These are phyloP conservation scores for Scheffersomyces spartinae DNA, from an alignment of 805 yeast genomes.

Conservation along the genomic window DNA sequence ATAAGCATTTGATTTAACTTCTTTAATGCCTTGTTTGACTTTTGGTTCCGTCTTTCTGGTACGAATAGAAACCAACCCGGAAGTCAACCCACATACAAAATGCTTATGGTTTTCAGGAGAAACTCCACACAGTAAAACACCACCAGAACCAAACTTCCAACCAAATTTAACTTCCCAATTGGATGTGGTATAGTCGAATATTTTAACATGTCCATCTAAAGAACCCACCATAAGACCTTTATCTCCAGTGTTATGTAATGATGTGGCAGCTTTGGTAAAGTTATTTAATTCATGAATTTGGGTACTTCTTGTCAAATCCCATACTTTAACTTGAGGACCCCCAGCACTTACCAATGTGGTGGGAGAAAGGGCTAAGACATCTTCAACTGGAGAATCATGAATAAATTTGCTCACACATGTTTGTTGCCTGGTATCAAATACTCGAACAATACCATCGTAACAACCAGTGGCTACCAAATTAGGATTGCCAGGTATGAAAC, in stretches of 20 bases:
- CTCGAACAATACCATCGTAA: conserved; percentile 77
- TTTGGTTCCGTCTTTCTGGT: conserved; percentile 67
- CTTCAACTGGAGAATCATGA: conserved; percentile 67
- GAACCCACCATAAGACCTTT: conserved; percentile 88
- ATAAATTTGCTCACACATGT: no score
- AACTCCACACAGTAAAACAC: conserved; percentile 80
- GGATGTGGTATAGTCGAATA: conserved; percentile 63
- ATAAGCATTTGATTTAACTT: conserved; percentile 47
- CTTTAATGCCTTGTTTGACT: conserved; percentile 37
- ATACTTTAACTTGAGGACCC: conserved; percentile 72
- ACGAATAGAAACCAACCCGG: conserved; percentile 81
- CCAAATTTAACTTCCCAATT: conserved; percentile 89
- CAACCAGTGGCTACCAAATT: conserved; percentile 86
- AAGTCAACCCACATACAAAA: conserved; percentile 82
- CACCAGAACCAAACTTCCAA: conserved; percentile 88
- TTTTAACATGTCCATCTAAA: conserved; percentile 93
- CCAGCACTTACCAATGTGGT: conserved; percentile 74
- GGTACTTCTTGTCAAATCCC: conserved; percentile 80
- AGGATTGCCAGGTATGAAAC: conserved; percentile 63
- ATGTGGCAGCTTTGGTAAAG: conserved; percentile 90
- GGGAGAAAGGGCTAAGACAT: conserved; percentile 60
- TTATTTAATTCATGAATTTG: conserved; percentile 66
- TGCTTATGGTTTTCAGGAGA: conserved; percentile 77
- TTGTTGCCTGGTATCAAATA: conserved; percentile 79
- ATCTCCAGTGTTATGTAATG: conserved; percentile 62